Evolutionary conservation across 345 rosid genomes (phyloP), one percentile per base, ranked within the genome.

Genomic region (Pelargonium nanum): DNA sequence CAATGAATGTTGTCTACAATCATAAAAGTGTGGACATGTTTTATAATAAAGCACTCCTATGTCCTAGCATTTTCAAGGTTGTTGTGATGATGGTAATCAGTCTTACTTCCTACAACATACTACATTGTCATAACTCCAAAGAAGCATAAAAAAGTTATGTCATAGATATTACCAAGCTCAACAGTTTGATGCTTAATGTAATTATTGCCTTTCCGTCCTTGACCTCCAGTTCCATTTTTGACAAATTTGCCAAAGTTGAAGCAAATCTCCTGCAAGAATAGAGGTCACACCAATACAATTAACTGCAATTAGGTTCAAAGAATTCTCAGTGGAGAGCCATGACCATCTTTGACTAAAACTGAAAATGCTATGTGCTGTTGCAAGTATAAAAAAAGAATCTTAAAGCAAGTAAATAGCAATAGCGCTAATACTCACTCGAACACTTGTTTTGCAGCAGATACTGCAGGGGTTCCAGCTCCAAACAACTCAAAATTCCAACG

Each of bases 401-500:
- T 40, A 40, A 17, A 40, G 48, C 48, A 17, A 40, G 16, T 40
- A 15, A 40, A 0, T 40, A 40, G 48, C 16, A 40, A 6, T 9
- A 12, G 48, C 13, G 15, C 9, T 9, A 16, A 21, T 19, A 78
- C 84, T 81, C 24, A 92, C 98, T 84, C 86, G 1, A 81, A 83
- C 30, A 87, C 68, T 66, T 87, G 68, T 59, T 68, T 79, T 61
- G 87, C 91, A 74, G 89, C 85, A 60, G 76, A 79, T 22, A 87
- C 69, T 53, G 88, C 95, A 13, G 87, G 87, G 67, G 73, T 86
- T 65, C 95, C 86, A 45, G 84, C 74, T 0, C 91, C 97, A 75
- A 93, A 87, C 97, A 97, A 93, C 76, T 89, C 94, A 19, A 93
- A 87, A 65, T 78, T 87, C 99, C 99, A 93, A 19, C 77, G 78